Base-by-base conservation (phyloP, 1,284 basidiomycete genomes). In the Gastroboletus turbinatus region DNA sequence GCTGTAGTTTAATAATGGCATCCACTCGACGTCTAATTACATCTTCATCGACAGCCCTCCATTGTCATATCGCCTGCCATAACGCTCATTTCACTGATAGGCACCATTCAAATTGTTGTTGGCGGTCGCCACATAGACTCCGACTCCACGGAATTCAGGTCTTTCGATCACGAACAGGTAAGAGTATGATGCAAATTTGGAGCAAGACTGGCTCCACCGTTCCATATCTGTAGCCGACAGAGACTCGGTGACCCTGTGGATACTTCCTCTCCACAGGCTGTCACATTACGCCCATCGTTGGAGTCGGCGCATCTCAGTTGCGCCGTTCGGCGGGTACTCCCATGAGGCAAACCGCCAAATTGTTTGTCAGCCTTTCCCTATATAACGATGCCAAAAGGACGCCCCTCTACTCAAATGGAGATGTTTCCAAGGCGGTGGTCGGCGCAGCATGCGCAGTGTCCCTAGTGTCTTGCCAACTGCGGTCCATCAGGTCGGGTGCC, bases 1-100 rank as follows among this genome's bases (percentile, higher is more conserved):
- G 59, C 61, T 51, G 47, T 63, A 30, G 38, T 23, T n/a, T 23
- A 30, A 35, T 46, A 19, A 1, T 30, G 19, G 10, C n/a, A n/a
- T 21, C 11, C 5, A 27, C 14, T 6, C 30, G 6, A 6, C 13
- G 23, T 33, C n/a, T 16, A 5, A 49, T 19, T 19, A 3, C 8
- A 19, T 29, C 30, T 9, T 4, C n/a, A 35, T 29, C 30, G 11
- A 32, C 56, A 42, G 50, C 43, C 1, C 58, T 60, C 58, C 58
- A 32, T 29, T 17, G 13, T 29, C 21, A 16, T 38, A 8, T 14
- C 17, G 14, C 32, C 39, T 17, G 30, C 45, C 52, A 46, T 14
- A 2, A 23, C 25, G 29, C 7, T 23, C 36, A 21, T 40, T 29
- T 39, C 27, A 16, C 19, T 35, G 19, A 16, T n/a, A 25, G n/a